Conservation (phyloP, 257 asterid genomes). For the Leonotis leonurus region DNA sequence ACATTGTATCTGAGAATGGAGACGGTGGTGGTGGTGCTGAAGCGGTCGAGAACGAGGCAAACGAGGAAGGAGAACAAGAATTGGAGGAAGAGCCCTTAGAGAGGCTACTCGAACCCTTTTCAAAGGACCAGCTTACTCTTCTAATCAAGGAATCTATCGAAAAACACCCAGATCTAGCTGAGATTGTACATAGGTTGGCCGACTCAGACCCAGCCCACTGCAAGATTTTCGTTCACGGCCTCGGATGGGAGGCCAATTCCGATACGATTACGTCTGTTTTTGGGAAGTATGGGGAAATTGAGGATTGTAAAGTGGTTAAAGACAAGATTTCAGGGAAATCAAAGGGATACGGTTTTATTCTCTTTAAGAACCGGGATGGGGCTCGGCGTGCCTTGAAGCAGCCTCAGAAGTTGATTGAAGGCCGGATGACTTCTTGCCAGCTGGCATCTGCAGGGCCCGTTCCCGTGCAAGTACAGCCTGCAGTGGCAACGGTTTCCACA, state of each 20-base stretch:
- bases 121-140: constrained; percentile 70
- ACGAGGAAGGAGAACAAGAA: constrained; percentile 30
- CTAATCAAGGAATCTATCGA: constrained; percentile 59
- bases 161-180: constrained; percentile 55
- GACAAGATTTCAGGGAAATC: constrained; percentile 81
- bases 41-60: constrained; percentile 1
- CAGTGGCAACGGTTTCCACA: constrained; percentile 12
- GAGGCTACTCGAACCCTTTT: constrained; percentile 78
- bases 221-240: constrained; percentile 89
- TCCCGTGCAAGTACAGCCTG: constrained; percentile 51
- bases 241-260: constrained; percentile 84
- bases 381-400: constrained; percentile 61
- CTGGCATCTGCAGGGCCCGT: constrained; percentile 94
- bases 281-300: constrained; percentile 79
- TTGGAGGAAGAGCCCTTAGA: constrained; percentile 74
- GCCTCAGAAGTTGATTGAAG: constrained; percentile 90
- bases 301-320: constrained; percentile 89
- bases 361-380: constrained; percentile 66
- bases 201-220: constrained; percentile 90
- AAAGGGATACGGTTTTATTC: constrained; percentile 79
- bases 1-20: constrained; percentile 32
- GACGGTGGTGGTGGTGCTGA: no score
- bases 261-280: constrained; percentile 62
- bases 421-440: constrained; percentile 85
- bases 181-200: constrained; percentile 49